Evolutionary conservation across 2,329 filamentous ascomycete species (phyloP).

Genomic region (Coniochaeta sp.): DNA sequence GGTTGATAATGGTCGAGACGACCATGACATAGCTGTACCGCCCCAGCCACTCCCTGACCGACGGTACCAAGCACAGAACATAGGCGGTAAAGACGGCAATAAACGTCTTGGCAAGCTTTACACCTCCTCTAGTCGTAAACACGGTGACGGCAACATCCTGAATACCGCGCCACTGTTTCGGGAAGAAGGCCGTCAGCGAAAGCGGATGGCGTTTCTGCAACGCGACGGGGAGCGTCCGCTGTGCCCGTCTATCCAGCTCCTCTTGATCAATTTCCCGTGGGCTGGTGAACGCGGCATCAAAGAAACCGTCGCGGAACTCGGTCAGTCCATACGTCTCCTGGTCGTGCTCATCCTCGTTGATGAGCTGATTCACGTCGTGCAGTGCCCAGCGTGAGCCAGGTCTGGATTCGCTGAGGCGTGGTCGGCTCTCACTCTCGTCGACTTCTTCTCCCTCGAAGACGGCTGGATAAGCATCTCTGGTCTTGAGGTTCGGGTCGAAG

Average conservation of each 20-base stretch:
- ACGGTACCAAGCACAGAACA: constrained; percentile 44
- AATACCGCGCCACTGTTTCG: constrained; percentile 38
- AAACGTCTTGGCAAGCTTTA: constrained; percentile 46
- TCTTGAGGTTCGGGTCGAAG: background rate
- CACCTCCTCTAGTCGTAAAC: constrained; percentile 40
- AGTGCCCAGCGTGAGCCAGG: constrained; percentile 1
- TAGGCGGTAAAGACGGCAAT: constrained; percentile 51
- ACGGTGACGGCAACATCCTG: constrained; percentile 31
- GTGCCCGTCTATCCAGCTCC: constrained; percentile 32
- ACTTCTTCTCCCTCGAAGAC: background rate
- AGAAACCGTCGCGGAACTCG: constrained; percentile 39
- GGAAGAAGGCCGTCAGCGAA: constrained; percentile 37
- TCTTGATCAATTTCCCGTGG: constrained; percentile 29
- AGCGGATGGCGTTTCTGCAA: constrained; percentile 40
- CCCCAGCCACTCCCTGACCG: constrained; percentile 42
- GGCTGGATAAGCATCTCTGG: background rate
- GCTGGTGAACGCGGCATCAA: constrained; percentile 40
- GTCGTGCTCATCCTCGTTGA: constrained; percentile 8
- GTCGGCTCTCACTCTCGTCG: background rate
- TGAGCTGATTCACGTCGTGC: constrained; percentile 3
- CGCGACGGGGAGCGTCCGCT: constrained; percentile 36
- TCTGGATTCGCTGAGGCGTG: background rate
- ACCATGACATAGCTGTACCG: constrained; percentile 48
- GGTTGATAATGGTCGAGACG: constrained; percentile 50
- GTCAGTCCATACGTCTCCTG: constrained; percentile 34